These are phyloP conservation scores for Amoebophrya sp. DNA, from an alignment of 169 alveolate species.

Conservation along the genomic window DNA sequence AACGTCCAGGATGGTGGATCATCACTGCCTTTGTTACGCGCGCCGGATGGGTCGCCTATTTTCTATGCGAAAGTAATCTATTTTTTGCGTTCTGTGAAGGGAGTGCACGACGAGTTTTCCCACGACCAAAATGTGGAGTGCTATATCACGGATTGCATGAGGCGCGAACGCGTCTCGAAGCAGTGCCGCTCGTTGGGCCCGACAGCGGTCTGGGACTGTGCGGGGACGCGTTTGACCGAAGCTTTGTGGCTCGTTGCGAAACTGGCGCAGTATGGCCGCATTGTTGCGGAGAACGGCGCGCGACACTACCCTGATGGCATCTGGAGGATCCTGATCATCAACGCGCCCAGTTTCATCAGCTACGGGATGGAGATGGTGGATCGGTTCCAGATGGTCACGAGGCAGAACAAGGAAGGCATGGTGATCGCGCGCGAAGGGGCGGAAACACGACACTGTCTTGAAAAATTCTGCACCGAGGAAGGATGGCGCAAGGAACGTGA, in stretches of 20 bases:
- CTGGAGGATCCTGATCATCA: background rate
- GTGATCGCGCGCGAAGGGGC: background rate
- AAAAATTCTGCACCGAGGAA: background rate
- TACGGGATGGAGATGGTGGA: background rate
- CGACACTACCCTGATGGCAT: background rate
- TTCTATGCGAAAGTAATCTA: background rate
- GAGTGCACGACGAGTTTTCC: background rate
- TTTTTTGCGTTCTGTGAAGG: background rate
- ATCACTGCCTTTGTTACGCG: background rate
- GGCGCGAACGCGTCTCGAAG: background rate
- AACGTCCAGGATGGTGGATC: background rate
- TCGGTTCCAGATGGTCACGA: background rate
- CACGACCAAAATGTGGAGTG: background rate
- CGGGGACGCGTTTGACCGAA: background rate
- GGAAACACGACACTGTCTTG: background rate
- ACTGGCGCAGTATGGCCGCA: background rate
- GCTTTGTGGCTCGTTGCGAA: background rate
- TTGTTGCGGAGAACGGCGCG: background rate
- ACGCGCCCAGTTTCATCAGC: background rate
- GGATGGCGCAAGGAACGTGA: background rate
- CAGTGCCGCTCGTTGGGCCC: background rate
- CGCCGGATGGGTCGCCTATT: background rate
- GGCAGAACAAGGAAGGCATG: background rate
- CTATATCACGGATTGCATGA: background rate
- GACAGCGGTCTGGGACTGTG: background rate